A percentile compares a stretch with the other conserved stretches of the same genome.
These are phyloP conservation scores for Malus sieversii DNA, from an alignment of 306 rosid genomes.

Conservation along the genomic window DNA sequence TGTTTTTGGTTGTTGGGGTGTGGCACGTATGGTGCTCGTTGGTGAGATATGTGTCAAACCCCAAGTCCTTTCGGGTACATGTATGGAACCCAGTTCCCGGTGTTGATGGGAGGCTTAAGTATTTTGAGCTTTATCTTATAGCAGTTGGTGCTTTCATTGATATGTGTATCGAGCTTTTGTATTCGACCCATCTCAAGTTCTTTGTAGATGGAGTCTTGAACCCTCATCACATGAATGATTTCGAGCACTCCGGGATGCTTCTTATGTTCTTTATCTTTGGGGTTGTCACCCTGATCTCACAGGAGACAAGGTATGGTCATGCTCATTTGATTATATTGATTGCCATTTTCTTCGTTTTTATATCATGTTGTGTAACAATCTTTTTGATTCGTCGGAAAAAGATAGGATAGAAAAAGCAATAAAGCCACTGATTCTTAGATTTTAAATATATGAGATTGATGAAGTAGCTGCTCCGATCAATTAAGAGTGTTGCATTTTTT, in stretches of 20 bases:
- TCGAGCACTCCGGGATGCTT: constrained; percentile 97
- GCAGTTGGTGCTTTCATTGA: constrained; percentile 74
- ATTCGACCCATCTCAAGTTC: constrained; percentile 84
- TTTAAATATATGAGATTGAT: neutral
- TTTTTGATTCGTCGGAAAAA: neutral
- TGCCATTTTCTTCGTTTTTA: neutral
- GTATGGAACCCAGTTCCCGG: constrained; percentile 83
- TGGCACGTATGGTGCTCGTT: constrained; percentile 90
- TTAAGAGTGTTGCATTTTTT: neutral
- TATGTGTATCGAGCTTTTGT: constrained; percentile 80
- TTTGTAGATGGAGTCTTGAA: constrained; percentile 65
- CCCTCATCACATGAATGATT: constrained; percentile 87
- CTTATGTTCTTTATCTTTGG: constrained; percentile 91
- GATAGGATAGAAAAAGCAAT: neutral
- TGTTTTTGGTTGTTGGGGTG: constrained; percentile 74
- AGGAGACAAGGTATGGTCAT: constrained; percentile 61
- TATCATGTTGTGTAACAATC: neutral
- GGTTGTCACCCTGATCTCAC: constrained; percentile 46
- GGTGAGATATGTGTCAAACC: constrained; percentile 50
- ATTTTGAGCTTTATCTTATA: constrained; percentile 76
- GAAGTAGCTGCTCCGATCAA: neutral
- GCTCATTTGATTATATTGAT: neutral
- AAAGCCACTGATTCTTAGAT: neutral
- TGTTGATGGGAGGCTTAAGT: constrained; percentile 68
- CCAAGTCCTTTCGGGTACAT: constrained; percentile 43